Evolutionary conservation across 345 rosid genomes (phyloP).

Genomic region (Passiflora organensis): DNA sequence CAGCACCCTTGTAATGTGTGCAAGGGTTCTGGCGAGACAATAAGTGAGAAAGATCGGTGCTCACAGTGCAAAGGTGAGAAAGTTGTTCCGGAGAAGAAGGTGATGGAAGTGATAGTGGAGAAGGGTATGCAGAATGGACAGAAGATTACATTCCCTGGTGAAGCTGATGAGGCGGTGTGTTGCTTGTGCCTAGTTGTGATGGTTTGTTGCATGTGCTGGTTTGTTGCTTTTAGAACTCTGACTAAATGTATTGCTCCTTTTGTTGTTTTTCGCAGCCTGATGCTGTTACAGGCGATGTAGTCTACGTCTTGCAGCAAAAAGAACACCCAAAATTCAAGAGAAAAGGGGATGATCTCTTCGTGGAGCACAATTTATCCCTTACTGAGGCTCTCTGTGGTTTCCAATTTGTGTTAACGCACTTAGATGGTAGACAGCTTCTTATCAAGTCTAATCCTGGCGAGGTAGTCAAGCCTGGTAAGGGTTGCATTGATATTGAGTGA

Average conservation of each 20-base stretch:
- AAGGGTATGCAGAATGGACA: slow-evolving; percentile 93
- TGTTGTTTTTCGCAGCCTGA: slow-evolving; percentile 63
- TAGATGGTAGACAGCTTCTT: slow-evolving; percentile 84
- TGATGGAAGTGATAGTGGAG: slow-evolving; percentile 74
- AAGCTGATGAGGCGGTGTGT: slow-evolving; percentile 82
- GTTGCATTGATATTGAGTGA: no score
- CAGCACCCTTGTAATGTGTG: slow-evolving; percentile 89
- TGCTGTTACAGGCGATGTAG: slow-evolving; percentile 76
- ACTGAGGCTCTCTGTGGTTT: slow-evolving; percentile 93
- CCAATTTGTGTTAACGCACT: slow-evolving; percentile 66
- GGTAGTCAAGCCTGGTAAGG: slow-evolving; percentile 78
- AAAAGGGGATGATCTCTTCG: slow-evolving; percentile 77
- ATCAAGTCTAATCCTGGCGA: slow-evolving; percentile 83
- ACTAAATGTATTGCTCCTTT: neutral
- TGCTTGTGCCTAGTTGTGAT: neutral
- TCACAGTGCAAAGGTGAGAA: slow-evolving; percentile 79
- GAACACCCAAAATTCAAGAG: slow-evolving; percentile 84
- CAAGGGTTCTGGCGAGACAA: slow-evolving; percentile 82
- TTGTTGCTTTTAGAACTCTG: neutral
- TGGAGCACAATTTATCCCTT: slow-evolving; percentile 71
- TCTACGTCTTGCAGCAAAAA: slow-evolving; percentile 78
- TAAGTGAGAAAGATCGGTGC: slow-evolving; percentile 72
- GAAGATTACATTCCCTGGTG: slow-evolving; percentile 84
- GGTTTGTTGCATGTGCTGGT: neutral
- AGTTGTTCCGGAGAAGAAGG: slow-evolving; percentile 78